These are phyloP conservation scores for Aspergillus carlsbadensis DNA, from an alignment of 495 filamentous ascomycete genomes.

Conservation along the genomic window DNA sequence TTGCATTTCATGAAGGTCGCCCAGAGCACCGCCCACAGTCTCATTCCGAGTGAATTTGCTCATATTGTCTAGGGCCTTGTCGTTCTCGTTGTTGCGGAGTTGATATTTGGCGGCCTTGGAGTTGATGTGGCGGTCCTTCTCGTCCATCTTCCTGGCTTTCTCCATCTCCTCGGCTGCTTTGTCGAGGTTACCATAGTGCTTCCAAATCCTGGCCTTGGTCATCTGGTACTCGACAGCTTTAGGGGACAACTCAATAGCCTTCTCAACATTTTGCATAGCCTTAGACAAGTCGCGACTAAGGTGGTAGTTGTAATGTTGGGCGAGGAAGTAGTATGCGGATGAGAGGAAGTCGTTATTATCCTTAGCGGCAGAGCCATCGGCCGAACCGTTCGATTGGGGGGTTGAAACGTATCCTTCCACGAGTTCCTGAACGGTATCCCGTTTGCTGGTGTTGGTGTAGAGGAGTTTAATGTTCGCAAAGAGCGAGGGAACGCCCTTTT, in stretches of 20 bases:
- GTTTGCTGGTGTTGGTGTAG: constrained; percentile 75
- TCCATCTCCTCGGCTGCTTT: constrained; percentile 90
- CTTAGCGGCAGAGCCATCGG: constrained; percentile 45
- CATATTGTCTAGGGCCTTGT: constrained; percentile 82
- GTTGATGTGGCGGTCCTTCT: constrained; percentile 95
- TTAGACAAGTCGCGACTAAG: constrained; percentile 79
- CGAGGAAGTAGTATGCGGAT: constrained; percentile 85
- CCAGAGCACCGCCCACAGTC: constrained; percentile 79
- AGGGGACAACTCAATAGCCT: constrained; percentile 70
- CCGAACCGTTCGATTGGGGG: constrained; percentile 45
- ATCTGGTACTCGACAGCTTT: constrained; percentile 88
- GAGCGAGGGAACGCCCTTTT: constrained; percentile 93
- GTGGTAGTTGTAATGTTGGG: constrained; percentile 94
- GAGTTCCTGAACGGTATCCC: constrained; percentile 67
- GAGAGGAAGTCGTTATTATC: constrained; percentile 61
- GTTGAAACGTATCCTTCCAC: constrained; percentile 72
- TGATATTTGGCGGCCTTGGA: constrained; percentile 97
- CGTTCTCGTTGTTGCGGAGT: constrained; percentile 86
- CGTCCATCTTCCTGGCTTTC: constrained; percentile 77
- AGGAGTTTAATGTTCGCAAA: constrained; percentile 95
- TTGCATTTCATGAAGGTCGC: constrained; percentile 96
- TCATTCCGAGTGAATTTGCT: constrained; percentile 93
- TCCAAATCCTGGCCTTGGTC: constrained; percentile 93
- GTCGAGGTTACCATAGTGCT: constrained; percentile 77
- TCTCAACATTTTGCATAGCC: constrained; percentile 80